A percentile compares a stretch with the other conserved stretches of the same genome.
Evolutionary conservation across 257 asterid species (phyloP).

Genomic region (Leptodermis oblonga): DNA sequence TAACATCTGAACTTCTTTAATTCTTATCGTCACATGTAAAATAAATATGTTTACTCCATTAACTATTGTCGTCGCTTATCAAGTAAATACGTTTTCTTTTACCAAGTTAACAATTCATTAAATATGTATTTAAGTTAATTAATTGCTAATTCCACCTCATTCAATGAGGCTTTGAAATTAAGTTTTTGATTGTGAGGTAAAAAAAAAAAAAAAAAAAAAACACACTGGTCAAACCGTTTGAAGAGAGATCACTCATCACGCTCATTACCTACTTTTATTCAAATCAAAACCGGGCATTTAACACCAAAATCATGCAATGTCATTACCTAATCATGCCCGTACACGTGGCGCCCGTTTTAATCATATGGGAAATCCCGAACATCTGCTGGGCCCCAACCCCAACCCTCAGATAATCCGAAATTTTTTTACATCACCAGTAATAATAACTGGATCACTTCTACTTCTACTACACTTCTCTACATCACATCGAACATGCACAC

Average conservation of each 20-base stretch:
- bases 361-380: slow-evolving; percentile 20
- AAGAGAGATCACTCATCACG: neutral
- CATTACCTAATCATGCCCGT: slow-evolving; percentile 29
- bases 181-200: neutral
- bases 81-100: too few relatives aligned
- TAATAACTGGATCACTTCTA: neutral
- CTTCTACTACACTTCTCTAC: neutral
- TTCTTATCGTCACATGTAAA: too few relatives aligned
- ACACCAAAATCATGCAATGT: slow-evolving; percentile 14
- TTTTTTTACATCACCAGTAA: slow-evolving; percentile 9
- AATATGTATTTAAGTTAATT: too few relatives aligned
- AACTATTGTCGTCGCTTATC: too few relatives aligned
- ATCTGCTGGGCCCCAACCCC: slow-evolving; percentile 18
- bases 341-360: slow-evolving; percentile 24
- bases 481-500: slow-evolving; percentile 8
- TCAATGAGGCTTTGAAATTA: too few relatives aligned
- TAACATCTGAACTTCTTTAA: too few relatives aligned
- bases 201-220: neutral
- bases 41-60: too few relatives aligned
- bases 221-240: slow-evolving; percentile 17
- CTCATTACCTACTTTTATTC: slow-evolving; percentile 5
- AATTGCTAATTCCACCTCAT: too few relatives aligned
- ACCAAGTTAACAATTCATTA: too few relatives aligned
- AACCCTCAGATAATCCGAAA: slow-evolving; percentile 3
- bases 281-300: slow-evolving; percentile 1